phyloP scores from a whole-genome alignment of 495 filamentous ascomycete genomes.

The Rhypophila decipiens region DNA sequence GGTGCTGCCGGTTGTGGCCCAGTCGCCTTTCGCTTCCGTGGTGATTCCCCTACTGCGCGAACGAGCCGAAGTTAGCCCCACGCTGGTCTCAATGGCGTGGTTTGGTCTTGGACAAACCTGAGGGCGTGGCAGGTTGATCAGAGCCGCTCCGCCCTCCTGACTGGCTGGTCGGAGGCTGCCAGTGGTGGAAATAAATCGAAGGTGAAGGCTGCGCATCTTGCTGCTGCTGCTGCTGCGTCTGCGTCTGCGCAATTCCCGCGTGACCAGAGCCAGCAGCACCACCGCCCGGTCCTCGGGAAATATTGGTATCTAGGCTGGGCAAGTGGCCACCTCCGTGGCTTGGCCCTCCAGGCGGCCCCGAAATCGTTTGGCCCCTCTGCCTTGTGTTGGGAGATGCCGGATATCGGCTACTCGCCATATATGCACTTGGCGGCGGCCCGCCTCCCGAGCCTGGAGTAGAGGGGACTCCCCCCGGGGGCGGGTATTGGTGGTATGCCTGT shows the following conservation, averaged over 20 bases:
- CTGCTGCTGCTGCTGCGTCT: conserved; percentile 15
- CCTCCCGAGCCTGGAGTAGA: conserved; percentile 39
- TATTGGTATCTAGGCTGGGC: conserved; percentile 29
- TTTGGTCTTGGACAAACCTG: conserved; percentile 59
- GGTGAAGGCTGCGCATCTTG: conserved; percentile 47
- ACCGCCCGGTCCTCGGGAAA: conserved; percentile 18
- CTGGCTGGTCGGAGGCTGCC: conserved; percentile 70
- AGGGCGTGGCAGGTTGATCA: conserved; percentile 58
- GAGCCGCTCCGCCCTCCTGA: conserved; percentile 40
- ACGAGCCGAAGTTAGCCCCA: conserved; percentile 44
- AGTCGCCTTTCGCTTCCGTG: conserved; percentile 67
- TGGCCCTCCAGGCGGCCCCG: conserved; percentile 20
- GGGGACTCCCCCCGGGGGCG: conserved; percentile 34
- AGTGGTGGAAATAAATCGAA: conserved; percentile 85
- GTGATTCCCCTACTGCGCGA: conserved; percentile 52
- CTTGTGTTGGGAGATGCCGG: conserved; percentile 40
- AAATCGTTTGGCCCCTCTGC: conserved; percentile 33
- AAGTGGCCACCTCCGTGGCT: conserved; percentile 14
- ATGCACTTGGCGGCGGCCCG: conserved; percentile 30
- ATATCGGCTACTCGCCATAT: conserved; percentile 19
- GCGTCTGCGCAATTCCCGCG: conserved; percentile 21
- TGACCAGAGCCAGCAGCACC: conserved; percentile 21
- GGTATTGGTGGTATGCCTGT: conserved; percentile 35
- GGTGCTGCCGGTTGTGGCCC: conserved; percentile 54
- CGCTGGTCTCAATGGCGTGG: conserved; percentile 41